These are phyloP conservation scores for Colletotrichum sp. DNA, from an alignment of 2,329 filamentous ascomycete species.

Conservation along the genomic window DNA sequence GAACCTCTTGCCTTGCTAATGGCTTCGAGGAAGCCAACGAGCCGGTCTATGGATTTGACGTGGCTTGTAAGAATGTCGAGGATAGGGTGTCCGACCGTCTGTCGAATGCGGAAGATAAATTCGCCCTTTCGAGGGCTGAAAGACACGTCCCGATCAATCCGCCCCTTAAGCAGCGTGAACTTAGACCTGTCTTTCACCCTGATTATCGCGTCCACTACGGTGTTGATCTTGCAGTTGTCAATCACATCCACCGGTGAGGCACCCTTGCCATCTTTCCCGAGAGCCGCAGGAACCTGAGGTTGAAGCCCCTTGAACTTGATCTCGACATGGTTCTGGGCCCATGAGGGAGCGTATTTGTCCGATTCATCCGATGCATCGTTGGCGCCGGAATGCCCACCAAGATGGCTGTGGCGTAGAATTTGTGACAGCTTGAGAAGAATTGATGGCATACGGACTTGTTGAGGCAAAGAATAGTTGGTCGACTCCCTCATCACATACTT, in stretches of 20 bases:
- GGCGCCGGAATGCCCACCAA: not conserved
- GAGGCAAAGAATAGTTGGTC: slow-evolving; percentile 42
- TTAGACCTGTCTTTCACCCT: slow-evolving; percentile 57
- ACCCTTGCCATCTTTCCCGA: not conserved
- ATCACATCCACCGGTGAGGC: not conserved
- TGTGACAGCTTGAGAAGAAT: slow-evolving; percentile 56
- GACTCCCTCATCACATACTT: slow-evolving; percentile 39
- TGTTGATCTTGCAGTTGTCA: slow-evolving; percentile 5
- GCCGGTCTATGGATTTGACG: slow-evolving; percentile 70
- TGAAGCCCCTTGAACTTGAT: slow-evolving; percentile 60
- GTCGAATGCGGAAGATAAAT: slow-evolving; percentile 66
- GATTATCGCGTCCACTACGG: slow-evolving; percentile 53
- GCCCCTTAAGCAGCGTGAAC: slow-evolving; percentile 59
- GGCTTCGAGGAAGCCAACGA: slow-evolving; percentile 73
- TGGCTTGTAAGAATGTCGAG: slow-evolving; percentile 64
- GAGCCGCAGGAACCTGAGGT: slow-evolving; percentile 19
- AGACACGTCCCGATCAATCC: slow-evolving; percentile 65
- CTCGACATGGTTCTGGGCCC: slow-evolving; percentile 65
- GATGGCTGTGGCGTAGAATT: slow-evolving; percentile 24
- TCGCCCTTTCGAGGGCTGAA: slow-evolving; percentile 65
- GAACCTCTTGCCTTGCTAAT: slow-evolving; percentile 61
- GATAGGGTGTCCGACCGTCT: slow-evolving; percentile 63
- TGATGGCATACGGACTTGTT: slow-evolving; percentile 51
- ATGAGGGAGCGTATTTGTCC: slow-evolving; percentile 36
- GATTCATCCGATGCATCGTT: slow-evolving; percentile 23